Evolutionary conservation across 2,329 filamentous ascomycete species (phyloP).

Genomic region (Cryoendolithus antarcticus): DNA sequence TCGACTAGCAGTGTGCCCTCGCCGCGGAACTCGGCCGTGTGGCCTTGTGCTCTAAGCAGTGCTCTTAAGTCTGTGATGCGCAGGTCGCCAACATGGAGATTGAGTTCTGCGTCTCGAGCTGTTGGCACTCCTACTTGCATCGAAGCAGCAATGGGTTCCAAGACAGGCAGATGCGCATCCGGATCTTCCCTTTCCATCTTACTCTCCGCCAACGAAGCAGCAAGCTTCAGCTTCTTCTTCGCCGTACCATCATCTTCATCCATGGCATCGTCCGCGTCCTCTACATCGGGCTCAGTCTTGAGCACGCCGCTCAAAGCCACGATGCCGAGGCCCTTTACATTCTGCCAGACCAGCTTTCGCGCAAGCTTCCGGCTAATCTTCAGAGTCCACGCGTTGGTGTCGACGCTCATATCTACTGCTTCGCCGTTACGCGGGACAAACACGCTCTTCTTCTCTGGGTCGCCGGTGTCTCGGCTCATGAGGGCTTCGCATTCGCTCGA

Average conservation of each 20-base stretch:
- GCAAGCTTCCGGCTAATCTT: constrained; percentile 77
- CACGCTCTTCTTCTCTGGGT: constrained; percentile 44
- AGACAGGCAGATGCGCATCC: constrained; percentile 6
- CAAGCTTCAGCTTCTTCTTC: constrained; percentile 42
- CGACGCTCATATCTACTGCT: constrained; percentile 78
- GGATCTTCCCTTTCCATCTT: constrained; percentile 32
- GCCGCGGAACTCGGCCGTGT: constrained; percentile 83
- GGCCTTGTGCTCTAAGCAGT: constrained; percentile 68
- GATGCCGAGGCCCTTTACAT: constrained; percentile 76
- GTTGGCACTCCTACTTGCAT: too few species aligned
- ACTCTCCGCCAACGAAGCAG: constrained; percentile 33
- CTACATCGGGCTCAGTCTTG: constrained; percentile 37
- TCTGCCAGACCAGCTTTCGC: constrained; percentile 86
- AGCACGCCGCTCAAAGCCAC: constrained; percentile 78
- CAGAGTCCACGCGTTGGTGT: constrained; percentile 94
- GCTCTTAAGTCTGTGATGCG: constrained; percentile 77
- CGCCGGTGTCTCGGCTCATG: too few species aligned
- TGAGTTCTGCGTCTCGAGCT: too few species aligned
- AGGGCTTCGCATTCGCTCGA: constrained; percentile 69
- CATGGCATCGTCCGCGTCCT: constrained; percentile 25
- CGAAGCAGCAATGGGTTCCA: too few species aligned
- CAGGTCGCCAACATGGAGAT: constrained; percentile 91
- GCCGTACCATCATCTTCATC: constrained; percentile 28
- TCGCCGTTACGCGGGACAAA: constrained; percentile 69
- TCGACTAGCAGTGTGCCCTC: constrained; percentile 88